phyloP scores from a whole-genome alignment of 108 stramenopile genomes.

The Cyclostephanos tholiformis region DNA sequence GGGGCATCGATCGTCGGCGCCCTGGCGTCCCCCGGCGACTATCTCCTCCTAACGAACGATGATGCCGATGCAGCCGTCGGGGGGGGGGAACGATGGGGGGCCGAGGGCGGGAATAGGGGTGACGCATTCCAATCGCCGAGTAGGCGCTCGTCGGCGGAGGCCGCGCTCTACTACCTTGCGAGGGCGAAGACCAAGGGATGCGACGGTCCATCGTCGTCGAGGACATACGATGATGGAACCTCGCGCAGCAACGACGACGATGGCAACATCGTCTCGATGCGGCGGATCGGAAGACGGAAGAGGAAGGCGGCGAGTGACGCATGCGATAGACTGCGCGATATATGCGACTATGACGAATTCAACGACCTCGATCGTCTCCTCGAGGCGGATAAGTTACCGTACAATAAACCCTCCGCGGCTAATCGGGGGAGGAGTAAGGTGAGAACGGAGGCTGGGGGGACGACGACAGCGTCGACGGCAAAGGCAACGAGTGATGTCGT shows the following conservation, averaged over 20 bases:
- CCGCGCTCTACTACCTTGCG: slow-evolving; percentile 12
- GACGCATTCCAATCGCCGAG: background rate
- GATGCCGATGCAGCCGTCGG: too few species aligned
- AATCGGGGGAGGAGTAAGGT: background rate
- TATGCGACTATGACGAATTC: background rate
- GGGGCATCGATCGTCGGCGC: slow-evolving; percentile 8
- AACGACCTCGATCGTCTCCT: background rate
- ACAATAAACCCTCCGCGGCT: background rate
- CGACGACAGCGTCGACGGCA: too few species aligned
- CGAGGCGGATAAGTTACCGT: background rate
- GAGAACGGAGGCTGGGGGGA: background rate
- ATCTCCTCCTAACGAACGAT: background rate
- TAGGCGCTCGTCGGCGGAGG: slow-evolving; percentile 25
- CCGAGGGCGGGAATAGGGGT: background rate
- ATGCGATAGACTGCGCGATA: background rate
- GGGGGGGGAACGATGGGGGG: too few species aligned
- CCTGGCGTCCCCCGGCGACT: slow-evolving; percentile 13
- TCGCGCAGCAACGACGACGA: background rate
- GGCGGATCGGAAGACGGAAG: background rate
- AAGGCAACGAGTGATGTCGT: background rate
- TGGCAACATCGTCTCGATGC: too few species aligned
- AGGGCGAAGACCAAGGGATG: background rate
- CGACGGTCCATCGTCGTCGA: background rate
- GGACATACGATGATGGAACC: background rate
- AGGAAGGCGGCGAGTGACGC: slow-evolving; percentile 7